Evolutionary conservation across 2,329 filamentous ascomycete genomes (phyloP).

Genomic region (Stenocarpella maydis): DNA sequence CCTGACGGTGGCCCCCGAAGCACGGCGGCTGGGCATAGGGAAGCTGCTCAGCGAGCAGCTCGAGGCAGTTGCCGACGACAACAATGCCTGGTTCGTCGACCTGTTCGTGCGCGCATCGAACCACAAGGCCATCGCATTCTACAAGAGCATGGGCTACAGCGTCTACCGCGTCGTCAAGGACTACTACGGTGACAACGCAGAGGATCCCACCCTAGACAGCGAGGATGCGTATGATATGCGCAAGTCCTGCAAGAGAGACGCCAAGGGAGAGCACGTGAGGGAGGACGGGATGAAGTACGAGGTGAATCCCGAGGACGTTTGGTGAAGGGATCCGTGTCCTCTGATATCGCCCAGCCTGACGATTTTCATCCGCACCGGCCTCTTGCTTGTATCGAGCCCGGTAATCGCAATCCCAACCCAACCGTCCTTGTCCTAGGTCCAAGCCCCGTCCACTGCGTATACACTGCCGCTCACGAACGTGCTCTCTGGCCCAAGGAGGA

Average conservation of each 20-base stretch:
- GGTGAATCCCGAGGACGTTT: slow-evolving; percentile 87
- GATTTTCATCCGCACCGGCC: not conserved
- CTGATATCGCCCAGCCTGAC: not conserved
- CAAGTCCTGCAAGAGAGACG: slow-evolving; percentile 86
- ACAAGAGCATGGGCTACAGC: slow-evolving; percentile 89
- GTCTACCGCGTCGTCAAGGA: slow-evolving; percentile 88
- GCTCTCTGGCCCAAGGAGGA: slow-evolving; percentile 56
- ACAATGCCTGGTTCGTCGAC: slow-evolving; percentile 94
- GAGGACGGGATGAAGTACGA: slow-evolving; percentile 80
- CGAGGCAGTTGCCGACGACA: slow-evolving; percentile 81
- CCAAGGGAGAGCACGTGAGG: slow-evolving; percentile 76
- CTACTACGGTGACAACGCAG: slow-evolving; percentile 90
- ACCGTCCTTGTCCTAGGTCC: slow-evolving; percentile 36
- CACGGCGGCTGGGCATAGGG: slow-evolving; percentile 86
- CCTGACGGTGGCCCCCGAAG: slow-evolving; percentile 87
- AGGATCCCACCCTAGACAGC: slow-evolving; percentile 65
- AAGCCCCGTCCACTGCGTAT: slow-evolving; percentile 57
- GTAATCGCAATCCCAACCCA: not conserved
- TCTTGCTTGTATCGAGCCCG: not conserved
- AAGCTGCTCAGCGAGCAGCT: slow-evolving; percentile 82
- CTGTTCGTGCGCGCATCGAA: slow-evolving; percentile 93
- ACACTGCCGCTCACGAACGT: slow-evolving; percentile 56
- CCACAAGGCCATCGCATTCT: slow-evolving; percentile 84
- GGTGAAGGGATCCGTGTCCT: slow-evolving; percentile 56
- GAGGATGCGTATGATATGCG: slow-evolving; percentile 98